Percentiles rank a stretch among this genome's conserved stretches.
Evolutionary conservation across 768 basidiomycete species (phyloP).

Genomic region (Mycena vitilis): DNA sequence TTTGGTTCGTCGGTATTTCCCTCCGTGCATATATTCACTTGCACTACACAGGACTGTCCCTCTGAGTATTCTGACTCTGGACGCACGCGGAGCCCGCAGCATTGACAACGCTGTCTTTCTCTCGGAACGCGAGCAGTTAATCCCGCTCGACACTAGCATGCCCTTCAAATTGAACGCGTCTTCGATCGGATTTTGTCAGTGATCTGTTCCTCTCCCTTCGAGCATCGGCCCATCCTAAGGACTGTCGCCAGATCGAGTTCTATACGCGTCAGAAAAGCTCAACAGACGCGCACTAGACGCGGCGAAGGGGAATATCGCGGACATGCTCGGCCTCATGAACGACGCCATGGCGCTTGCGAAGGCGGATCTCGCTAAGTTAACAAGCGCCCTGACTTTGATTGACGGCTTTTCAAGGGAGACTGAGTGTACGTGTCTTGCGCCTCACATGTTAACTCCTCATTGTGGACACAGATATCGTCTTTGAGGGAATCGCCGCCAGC

Average conservation of each 20-base stretch:
- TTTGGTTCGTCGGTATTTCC: constrained; percentile 62
- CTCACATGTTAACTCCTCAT: too few relatives aligned
- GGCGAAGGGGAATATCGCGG: constrained; percentile 60
- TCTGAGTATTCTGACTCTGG: constrained; percentile 6
- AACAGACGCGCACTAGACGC: constrained; percentile 69
- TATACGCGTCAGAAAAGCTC: constrained; percentile 69
- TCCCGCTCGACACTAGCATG: constrained; percentile 63
- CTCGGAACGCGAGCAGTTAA: constrained; percentile 59
- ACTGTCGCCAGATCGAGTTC: constrained; percentile 63
- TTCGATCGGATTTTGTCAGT: constrained; percentile 74
- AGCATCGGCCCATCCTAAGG: background rate
- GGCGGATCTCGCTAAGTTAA: constrained; percentile 68
- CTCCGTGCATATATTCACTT: background rate
- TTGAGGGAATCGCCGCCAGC: constrained; percentile 37
- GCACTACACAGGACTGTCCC: constrained; percentile 10
- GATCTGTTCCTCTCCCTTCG: too few relatives aligned
- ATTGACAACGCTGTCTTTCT: constrained; percentile 66
- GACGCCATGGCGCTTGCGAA: constrained; percentile 72
- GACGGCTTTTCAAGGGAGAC: constrained; percentile 62
- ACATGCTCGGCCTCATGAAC: constrained; percentile 75
- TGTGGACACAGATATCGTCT: constrained; percentile 11
- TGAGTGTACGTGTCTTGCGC: constrained; percentile 55
- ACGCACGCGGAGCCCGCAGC: background rate
- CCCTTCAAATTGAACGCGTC: constrained; percentile 79
- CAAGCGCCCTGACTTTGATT: constrained; percentile 66